phyloP scores from a whole-genome alignment of 257 asterid genomes.

The Haberlea rhodopensis region DNA sequence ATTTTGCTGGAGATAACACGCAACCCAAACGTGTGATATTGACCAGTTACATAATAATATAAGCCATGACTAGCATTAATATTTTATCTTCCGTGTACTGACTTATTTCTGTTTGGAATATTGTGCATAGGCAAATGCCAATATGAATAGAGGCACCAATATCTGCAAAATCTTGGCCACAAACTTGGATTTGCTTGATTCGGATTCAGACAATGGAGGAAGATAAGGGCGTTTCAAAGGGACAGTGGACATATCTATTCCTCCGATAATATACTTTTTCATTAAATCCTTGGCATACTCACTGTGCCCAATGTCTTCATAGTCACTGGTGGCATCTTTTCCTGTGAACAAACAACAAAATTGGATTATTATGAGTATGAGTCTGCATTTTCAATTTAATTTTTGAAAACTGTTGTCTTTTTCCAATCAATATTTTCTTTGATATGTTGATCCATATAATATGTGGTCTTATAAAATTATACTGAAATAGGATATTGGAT shows the following conservation, averaged over 20 bases:
- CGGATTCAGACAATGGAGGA: not conserved
- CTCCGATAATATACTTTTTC: not conserved
- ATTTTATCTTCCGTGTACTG: too few relatives aligned
- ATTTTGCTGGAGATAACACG: too few relatives aligned
- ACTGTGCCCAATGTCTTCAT: not conserved
- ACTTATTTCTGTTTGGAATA: not conserved
- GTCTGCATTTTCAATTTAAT: too few relatives aligned
- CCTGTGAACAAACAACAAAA: not conserved
- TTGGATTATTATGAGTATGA: too few relatives aligned
- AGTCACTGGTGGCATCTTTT: not conserved
- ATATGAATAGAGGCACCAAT: not conserved
- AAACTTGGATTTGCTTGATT: not conserved
- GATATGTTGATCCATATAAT: too few relatives aligned
- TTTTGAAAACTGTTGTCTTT: too few relatives aligned
- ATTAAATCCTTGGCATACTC: not conserved
- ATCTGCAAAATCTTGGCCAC: not conserved
- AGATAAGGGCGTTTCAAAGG: not conserved
- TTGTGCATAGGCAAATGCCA: not conserved
- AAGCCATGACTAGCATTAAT: too few relatives aligned
- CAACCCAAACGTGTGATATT: too few relatives aligned
- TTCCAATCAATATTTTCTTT: too few relatives aligned
- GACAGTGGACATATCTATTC: not conserved
- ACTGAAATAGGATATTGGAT: too few relatives aligned
- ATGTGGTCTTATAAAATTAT: too few relatives aligned
- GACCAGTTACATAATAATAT: too few relatives aligned